Evolutionary conservation across 2,329 filamentous ascomycete genomes (phyloP).

Genomic region (Alternaria conjuncta): DNA sequence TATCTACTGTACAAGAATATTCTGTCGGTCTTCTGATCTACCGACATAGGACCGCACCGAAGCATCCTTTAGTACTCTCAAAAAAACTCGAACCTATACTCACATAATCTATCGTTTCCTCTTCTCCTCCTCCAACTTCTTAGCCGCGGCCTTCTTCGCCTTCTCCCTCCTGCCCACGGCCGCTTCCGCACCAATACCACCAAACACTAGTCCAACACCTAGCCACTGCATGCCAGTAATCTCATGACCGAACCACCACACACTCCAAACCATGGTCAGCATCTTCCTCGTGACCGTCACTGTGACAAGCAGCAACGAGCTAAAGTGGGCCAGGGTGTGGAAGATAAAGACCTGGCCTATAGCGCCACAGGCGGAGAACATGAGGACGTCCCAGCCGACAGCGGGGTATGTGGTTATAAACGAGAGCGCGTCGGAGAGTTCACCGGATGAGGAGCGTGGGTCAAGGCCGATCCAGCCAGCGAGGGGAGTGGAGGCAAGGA

Average conservation of each 20-base stretch:
- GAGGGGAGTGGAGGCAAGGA: conserved; percentile 68
- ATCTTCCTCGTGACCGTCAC: conserved; percentile 98
- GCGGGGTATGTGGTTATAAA: conserved; percentile 82
- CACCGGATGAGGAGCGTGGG: conserved; percentile 55
- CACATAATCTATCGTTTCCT: conserved; percentile 17
- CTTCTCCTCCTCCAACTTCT: conserved; percentile 38
- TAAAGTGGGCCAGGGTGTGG: conserved; percentile 92
- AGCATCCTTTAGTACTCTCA: neutral
- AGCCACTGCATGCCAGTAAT: conserved; percentile 91
- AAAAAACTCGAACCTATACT: no score
- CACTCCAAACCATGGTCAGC: conserved; percentile 97
- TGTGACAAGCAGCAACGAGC: conserved; percentile 86
- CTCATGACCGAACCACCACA: conserved; percentile 90
- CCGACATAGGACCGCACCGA: no score
- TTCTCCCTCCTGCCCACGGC: conserved; percentile 83
- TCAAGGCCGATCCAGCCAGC: conserved; percentile 52
- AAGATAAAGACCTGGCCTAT: conserved; percentile 95
- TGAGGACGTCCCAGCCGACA: conserved; percentile 86
- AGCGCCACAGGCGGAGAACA: conserved; percentile 88
- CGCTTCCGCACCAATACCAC: conserved; percentile 91
- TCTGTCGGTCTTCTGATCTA: no score
- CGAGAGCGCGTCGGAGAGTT: conserved; percentile 77
- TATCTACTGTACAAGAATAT: no score
- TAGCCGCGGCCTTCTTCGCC: conserved; percentile 74
- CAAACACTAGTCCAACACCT: conserved; percentile 91